phyloP scores from a whole-genome alignment of 345 rosid genomes.

The Melastoma malabathricum region DNA sequence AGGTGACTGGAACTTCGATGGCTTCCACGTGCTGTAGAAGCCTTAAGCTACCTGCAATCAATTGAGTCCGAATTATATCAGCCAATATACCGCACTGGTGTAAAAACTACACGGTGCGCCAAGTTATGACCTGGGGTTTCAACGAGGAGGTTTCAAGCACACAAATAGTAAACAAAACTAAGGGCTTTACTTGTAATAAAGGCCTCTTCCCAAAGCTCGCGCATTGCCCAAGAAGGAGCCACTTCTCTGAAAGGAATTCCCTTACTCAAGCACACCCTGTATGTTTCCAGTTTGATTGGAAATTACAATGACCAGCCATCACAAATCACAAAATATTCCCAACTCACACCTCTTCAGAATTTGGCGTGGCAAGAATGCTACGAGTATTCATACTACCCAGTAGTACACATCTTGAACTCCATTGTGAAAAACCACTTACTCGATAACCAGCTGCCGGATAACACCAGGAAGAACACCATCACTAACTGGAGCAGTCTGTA shows the following conservation, averaged over 20 bases:
- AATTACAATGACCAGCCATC: too few relatives aligned
- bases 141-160: background rate
- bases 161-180: background rate
- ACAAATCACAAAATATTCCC: too few relatives aligned
- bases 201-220: slow-evolving; percentile 57
- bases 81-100: background rate
- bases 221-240: slow-evolving; percentile 54
- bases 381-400: too few relatives aligned
- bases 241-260: slow-evolving; percentile 51
- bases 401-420: background rate
- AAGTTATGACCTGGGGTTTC: background rate
- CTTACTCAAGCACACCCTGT: slow-evolving; percentile 41
- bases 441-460: slow-evolving; percentile 68
- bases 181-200: slow-evolving; percentile 48
- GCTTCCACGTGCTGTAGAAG: slow-evolving; percentile 57
- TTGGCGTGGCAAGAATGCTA: too few relatives aligned
- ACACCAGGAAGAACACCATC: slow-evolving; percentile 86
- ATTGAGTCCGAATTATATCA: background rate
- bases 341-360: too few relatives aligned
- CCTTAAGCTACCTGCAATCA: slow-evolving; percentile 50
- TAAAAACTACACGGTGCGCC: background rate
- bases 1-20: slow-evolving; percentile 36
- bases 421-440: slow-evolving; percentile 29
- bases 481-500: slow-evolving; percentile 65
- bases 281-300: background rate